Evolutionary conservation across 768 basidiomycete genomes (phyloP).

Genomic region (Tylopilus sp.): DNA sequence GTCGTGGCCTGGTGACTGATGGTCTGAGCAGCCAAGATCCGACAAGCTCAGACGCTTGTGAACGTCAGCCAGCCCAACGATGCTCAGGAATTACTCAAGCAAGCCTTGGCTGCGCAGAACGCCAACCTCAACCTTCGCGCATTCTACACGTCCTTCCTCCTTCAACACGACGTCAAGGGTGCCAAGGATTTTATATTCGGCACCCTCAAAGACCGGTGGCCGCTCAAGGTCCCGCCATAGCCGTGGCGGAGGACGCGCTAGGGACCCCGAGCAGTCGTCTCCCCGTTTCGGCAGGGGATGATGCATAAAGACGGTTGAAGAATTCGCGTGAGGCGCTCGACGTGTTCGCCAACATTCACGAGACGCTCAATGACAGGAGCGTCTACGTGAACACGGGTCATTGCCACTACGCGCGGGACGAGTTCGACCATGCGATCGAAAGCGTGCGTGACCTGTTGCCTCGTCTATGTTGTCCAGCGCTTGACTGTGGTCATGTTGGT

Average conservation of each 20-base stretch:
- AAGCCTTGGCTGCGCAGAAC: conserved; percentile 76
- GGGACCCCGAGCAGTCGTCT: conserved; percentile 59
- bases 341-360: conserved; percentile 87
- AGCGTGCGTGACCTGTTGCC: conserved; percentile 54
- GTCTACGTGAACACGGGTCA: conserved; percentile 97
- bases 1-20: conserved; percentile 6
- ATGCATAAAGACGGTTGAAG: conserved; percentile 59
- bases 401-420: conserved; percentile 88
- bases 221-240: conserved; percentile 93
- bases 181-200: conserved; percentile 90
- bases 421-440: conserved; percentile 95
- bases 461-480: background rate
- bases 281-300: conserved; percentile 52
- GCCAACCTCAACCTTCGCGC: conserved; percentile 85
- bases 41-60: conserved; percentile 79
- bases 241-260: conserved; percentile 87
- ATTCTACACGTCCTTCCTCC: conserved; percentile 90
- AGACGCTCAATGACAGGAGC: conserved; percentile 76
- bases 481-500: conserved; percentile 1
- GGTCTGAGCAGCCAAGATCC: conserved; percentile 72
- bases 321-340: conserved; percentile 86
- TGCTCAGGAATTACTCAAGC: conserved; percentile 87
- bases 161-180: conserved; percentile 66
- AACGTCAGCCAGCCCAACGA: conserved; percentile 69
- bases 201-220: conserved; percentile 85